phyloP scores from a whole-genome alignment of 306 rosid species.

The Neltuma alba region DNA sequence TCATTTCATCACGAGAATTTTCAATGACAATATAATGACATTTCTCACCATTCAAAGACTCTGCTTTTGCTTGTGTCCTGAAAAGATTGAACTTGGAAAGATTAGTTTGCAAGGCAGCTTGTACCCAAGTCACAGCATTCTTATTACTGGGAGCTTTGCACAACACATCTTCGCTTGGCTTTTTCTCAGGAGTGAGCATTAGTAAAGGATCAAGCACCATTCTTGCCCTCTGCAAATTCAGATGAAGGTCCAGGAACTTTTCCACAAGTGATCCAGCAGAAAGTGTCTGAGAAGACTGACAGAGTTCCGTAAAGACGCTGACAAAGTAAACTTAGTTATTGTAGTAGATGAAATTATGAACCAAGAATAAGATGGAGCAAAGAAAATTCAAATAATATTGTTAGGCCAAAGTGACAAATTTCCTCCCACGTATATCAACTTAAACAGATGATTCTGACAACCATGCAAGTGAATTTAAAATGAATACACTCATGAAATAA shows the following conservation, averaged over 20 bases:
- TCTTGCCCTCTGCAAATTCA: slow-evolving; percentile 47
- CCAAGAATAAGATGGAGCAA: neutral
- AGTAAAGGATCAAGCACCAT: slow-evolving; percentile 43
- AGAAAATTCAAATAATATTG: neutral
- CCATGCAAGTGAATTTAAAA: neutral
- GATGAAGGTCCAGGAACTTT: slow-evolving; percentile 65
- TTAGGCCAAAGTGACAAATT: neutral
- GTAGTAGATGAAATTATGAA: neutral
- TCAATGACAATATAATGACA: slow-evolving; percentile 50
- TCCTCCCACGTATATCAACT: neutral
- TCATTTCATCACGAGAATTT: slow-evolving; percentile 30
- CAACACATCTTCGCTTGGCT: slow-evolving; percentile 36
- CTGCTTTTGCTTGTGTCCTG: slow-evolving; percentile 38
- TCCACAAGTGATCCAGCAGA: slow-evolving; percentile 59
- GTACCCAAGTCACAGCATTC: slow-evolving; percentile 66
- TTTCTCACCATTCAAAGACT: slow-evolving; percentile 40
- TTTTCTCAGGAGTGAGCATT: slow-evolving; percentile 37
- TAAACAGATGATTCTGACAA: neutral
- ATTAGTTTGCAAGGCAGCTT: slow-evolving; percentile 68
- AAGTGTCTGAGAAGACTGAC: slow-evolving; percentile 45
- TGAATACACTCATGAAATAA: neutral
- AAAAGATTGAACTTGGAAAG: slow-evolving; percentile 61
- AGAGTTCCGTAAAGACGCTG: slow-evolving; percentile 65
- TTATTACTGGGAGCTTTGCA: slow-evolving; percentile 40
- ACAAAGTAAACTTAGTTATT: slow-evolving; percentile 14